A percentile compares a stretch with the other conserved stretches of the same genome.
Evolutionary conservation across 2,329 filamentous ascomycete genomes (phyloP).

Genomic region (Trichophyton benhamiae): DNA sequence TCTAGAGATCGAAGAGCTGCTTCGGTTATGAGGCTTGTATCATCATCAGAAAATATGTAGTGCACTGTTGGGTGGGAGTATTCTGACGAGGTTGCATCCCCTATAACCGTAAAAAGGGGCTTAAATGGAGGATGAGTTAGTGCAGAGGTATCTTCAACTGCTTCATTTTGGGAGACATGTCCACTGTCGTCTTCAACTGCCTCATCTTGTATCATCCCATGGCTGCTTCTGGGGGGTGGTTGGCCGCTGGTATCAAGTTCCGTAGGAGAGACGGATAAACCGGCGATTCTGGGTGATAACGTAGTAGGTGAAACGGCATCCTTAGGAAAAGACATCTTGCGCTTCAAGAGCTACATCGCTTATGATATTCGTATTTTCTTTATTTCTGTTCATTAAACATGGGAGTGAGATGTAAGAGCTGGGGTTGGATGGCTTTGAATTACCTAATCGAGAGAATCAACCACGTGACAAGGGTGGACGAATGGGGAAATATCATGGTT

Average conservation of each 20-base stretch:
- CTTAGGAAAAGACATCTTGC: conserved; percentile 26
- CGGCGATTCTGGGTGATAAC: conserved; percentile 16
- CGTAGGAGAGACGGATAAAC: not conserved
- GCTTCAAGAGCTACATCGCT: not conserved
- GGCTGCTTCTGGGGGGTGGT: not conserved
- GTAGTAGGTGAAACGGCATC: conserved; percentile 18
- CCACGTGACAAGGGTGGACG: not conserved
- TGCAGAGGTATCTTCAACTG: not conserved
- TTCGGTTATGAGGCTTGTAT: conserved; percentile 60
- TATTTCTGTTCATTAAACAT: not conserved
- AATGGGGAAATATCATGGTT: too few species aligned
- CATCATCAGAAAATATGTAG: conserved; percentile 90
- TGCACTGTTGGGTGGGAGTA: conserved; percentile 76
- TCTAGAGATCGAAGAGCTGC: conserved; percentile 48
- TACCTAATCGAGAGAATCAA: too few species aligned
- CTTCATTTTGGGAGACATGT: not conserved
- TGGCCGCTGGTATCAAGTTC: not conserved
- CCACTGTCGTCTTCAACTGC: not conserved
- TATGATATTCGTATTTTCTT: not conserved
- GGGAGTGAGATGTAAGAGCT: not conserved
- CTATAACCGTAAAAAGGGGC: conserved; percentile 75
- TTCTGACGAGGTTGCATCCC: conserved; percentile 59
- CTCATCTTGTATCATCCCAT: not conserved
- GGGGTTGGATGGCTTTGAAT: not conserved
- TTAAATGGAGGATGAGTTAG: conserved; percentile 44